Evolutionary conservation across 2,329 filamentous ascomycete genomes (phyloP).

Genomic region (Madurella mycetomatis): DNA sequence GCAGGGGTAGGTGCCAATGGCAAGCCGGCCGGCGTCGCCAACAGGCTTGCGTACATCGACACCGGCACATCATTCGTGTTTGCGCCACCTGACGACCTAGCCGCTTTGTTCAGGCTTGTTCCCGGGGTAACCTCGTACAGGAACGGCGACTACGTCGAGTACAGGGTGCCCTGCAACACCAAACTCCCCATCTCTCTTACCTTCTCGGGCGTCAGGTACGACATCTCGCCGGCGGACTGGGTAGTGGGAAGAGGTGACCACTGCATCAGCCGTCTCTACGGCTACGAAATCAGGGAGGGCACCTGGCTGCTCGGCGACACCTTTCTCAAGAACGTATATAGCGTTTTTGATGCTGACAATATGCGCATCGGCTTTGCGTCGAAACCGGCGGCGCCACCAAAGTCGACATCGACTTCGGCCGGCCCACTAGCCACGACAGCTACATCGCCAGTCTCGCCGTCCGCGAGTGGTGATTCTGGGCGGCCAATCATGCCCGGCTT

Average conservation of each 20-base stretch:
- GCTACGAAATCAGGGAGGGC: conserved; percentile 59
- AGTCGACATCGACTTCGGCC: conserved; percentile 23
- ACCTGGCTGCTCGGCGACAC: conserved; percentile 80
- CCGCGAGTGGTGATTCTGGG: conserved; percentile 13
- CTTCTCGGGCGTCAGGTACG: conserved; percentile 65
- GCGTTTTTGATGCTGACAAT: conserved; percentile 74
- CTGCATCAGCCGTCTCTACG: conserved; percentile 71
- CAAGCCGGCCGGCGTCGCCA: conserved; percentile 47
- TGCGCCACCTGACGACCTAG: conserved; percentile 62
- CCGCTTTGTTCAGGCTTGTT: conserved; percentile 63
- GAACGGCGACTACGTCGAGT: conserved; percentile 55
- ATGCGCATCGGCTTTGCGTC: conserved; percentile 51
- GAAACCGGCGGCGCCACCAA: conserved; percentile 27
- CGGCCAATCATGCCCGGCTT: conserved; percentile 30
- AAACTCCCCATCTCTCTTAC: conserved; percentile 56
- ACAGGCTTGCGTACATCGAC: conserved; percentile 67
- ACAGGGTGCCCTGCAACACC: conserved; percentile 68
- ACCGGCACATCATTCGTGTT: conserved; percentile 80
- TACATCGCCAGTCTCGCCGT: conserved; percentile 7
- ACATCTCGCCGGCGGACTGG: conserved; percentile 68
- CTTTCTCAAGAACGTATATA: conserved; percentile 87
- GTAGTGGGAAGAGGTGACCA: conserved; percentile 46
- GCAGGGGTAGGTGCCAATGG: conserved; percentile 62
- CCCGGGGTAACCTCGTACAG: conserved; percentile 48
- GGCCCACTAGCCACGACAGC: conserved; percentile 17